A percentile compares a stretch with the other conserved stretches of the same genome.
Conservation (phyloP, 139 green algal genomes). For the Spirogloea muscicola region DNA sequence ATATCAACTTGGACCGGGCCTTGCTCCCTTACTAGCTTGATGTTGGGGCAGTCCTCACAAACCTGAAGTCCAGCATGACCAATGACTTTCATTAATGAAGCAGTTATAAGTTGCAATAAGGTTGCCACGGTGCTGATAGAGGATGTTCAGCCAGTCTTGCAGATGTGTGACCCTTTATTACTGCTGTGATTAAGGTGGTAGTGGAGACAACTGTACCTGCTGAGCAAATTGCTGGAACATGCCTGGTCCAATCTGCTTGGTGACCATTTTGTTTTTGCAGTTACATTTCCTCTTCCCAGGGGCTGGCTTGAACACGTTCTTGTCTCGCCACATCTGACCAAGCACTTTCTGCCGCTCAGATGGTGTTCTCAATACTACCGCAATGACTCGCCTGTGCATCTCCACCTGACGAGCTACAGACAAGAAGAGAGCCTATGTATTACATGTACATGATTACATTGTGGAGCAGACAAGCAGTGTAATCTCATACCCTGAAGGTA, state of each 20-base stretch:
- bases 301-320: constrained; percentile 78
- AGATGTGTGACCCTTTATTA: neutral
- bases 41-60: constrained; percentile 89
- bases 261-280: constrained; percentile 90
- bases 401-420: neutral
- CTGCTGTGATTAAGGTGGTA: neutral
- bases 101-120: neutral
- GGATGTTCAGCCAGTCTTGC: neutral
- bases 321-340: constrained; percentile 77
- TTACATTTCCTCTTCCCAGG: constrained; percentile 92
- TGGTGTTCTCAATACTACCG: neutral
- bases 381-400: neutral
- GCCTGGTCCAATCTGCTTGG: constrained; percentile 87
- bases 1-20: constrained; percentile 80
- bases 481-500: constrained; percentile 62
- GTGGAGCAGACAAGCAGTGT: neutral
- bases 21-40: constrained; percentile 77
- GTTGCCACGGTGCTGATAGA: neutral
- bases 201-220: constrained; percentile 18
- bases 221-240: constrained; percentile 97
- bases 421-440: neutral
- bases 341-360: neutral
- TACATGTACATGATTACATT: constrained; percentile 11
- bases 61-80: constrained; percentile 48
- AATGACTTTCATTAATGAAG: neutral